Conservation (phyloP, 768 basidiomycete species). For the Butyriboletus loyo region DNA sequence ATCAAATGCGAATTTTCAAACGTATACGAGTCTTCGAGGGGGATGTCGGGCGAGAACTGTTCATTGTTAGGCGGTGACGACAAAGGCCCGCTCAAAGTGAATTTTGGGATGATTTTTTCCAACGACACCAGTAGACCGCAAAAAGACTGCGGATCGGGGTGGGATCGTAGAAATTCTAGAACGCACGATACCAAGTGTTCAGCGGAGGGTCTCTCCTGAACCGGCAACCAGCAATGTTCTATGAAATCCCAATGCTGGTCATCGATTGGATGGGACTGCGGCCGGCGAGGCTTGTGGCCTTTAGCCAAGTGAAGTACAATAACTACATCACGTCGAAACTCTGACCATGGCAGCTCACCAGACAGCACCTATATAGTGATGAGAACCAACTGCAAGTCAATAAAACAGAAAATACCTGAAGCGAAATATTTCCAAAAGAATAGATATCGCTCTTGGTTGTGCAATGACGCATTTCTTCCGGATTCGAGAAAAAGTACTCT, state of each 20-base stretch:
- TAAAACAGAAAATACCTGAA: neutral
- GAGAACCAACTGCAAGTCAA: neutral
- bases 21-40: neutral
- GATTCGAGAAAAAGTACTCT: neutral
- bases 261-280: slow-evolving; percentile 3
- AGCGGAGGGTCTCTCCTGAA: slow-evolving; percentile 2
- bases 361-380: slow-evolving; percentile 1
- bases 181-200: neutral
- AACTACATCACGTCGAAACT: slow-evolving; percentile 1
- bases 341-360: slow-evolving; percentile 4
- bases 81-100: too few relatives aligned
- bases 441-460: slow-evolving; percentile 10
- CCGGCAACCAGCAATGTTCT: slow-evolving; percentile 2
- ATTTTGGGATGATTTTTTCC: neutral
- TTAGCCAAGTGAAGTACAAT: neutral
- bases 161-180: neutral
- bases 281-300: slow-evolving; percentile 4
- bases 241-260: slow-evolving; percentile 8
- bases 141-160: neutral
- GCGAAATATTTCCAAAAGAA: slow-evolving; percentile 5
- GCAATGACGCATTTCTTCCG: neutral
- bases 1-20: neutral
- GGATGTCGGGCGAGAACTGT: neutral
- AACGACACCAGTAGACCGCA: neutral
- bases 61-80: neutral